Base-by-base conservation (phyloP, 2,329 filamentous ascomycete genomes). In the Hypoxylon sp. region DNA sequence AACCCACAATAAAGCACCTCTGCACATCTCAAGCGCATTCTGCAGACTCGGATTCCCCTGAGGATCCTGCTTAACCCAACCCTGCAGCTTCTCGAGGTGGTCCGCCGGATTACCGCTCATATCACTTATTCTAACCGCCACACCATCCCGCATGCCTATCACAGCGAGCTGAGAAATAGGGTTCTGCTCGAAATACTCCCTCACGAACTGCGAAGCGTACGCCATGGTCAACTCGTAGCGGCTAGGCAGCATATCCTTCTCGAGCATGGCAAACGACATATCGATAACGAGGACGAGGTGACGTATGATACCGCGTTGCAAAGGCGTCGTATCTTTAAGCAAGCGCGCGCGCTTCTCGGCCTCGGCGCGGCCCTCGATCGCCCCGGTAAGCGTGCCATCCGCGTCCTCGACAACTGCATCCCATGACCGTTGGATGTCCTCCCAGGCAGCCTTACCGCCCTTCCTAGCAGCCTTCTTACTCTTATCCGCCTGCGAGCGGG, bases 111-210 rank as follows among this genome's bases (percentile, higher is more conserved):
- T 97, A 8, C 96, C 96, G 59, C 91, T 91, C 83, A 98, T 90
- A 75, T 97, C 93, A 75, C 91, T 96, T 68, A 99, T 87, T 39
- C 92, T 85, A 23, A 96, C 84, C 1, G 94, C 94, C 14, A 98
- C 84, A 14, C 96, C 96, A 77, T 98, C 96, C 67, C 92, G 88
- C 92, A 98, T 97, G 53, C 92, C 95, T 39, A 99, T 84, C 29
- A 99, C 91, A 23, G 92, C 94, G 61, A 99, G 87, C 80, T 99
- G 96, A 8, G 94, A 97, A 71, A 99, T 98, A 9, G 96, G 96
- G 74, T 99, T 99, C 80, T 99, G 96, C 80, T 98, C 96, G 76
- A 98, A 99, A 81, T 93, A 99, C 78, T 97, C 95, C 63, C 90
- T 87, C 51, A 98, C 91, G 78, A 98, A 99, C 61, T 94, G 91